Evolutionary conservation across 2,329 filamentous ascomycete genomes (phyloP).

Genomic region (Aspergillus fructus): DNA sequence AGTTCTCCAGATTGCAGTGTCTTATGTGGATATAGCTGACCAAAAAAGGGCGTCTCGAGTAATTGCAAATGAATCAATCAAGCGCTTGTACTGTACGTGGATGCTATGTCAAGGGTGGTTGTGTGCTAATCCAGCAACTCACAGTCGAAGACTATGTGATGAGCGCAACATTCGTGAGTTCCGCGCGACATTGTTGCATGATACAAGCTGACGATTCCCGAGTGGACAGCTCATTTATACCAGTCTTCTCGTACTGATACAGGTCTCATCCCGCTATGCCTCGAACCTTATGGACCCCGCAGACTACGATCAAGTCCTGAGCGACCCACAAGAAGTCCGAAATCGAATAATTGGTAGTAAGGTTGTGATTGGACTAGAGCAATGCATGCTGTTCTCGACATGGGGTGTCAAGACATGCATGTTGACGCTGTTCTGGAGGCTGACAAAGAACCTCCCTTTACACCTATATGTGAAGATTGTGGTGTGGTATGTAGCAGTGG

Average conservation of each 20-base stretch:
- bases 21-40: neutral
- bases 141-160: slow-evolving; percentile 41
- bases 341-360: slow-evolving; percentile 49
- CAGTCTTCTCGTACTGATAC: slow-evolving; percentile 35
- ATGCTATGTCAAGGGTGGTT: neutral
- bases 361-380: slow-evolving; percentile 50
- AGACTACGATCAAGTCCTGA: slow-evolving; percentile 30
- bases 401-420: slow-evolving; percentile 7
- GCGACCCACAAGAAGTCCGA: slow-evolving; percentile 40
- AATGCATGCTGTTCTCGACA: slow-evolving; percentile 41
- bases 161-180: slow-evolving; percentile 37
- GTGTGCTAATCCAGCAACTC: neutral
- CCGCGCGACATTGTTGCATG: neutral
- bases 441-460: slow-evolving; percentile 41
- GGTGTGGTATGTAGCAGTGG: slow-evolving; percentile 43
- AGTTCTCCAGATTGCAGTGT: neutral
- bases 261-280: slow-evolving; percentile 36
- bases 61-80: slow-evolving; percentile 29
- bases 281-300: slow-evolving; percentile 41
- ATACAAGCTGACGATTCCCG: neutral
- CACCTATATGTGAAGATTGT: slow-evolving; percentile 42
- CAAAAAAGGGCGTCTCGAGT: slow-evolving; percentile 23
- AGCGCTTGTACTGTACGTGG: slow-evolving; percentile 28
- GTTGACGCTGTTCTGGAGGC: slow-evolving; percentile 48
- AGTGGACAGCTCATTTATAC: slow-evolving; percentile 34